phyloP scores from a whole-genome alignment of 495 filamentous ascomycete species.

The Penicillium psychrofluorescens region DNA sequence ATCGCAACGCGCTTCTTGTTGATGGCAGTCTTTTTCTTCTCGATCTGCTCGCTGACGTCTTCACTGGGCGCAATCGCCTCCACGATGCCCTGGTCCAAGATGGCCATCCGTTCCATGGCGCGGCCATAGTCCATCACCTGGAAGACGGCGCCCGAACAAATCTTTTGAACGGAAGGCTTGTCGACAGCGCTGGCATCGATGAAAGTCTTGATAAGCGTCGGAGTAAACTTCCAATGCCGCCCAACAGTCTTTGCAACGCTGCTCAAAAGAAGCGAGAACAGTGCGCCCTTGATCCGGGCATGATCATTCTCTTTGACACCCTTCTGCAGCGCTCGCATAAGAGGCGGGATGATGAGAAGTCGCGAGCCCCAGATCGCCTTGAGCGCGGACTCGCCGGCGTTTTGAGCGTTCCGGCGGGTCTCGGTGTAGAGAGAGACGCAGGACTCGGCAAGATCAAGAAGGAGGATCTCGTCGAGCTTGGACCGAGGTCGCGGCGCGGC shows the following conservation, averaged over 20 bases:
- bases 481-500: constrained; percentile 78
- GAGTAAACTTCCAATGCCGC: constrained; percentile 88
- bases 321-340: constrained; percentile 70
- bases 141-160: constrained; percentile 73
- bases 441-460: constrained; percentile 84
- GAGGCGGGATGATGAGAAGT: constrained; percentile 77
- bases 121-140: constrained; percentile 88
- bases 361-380: constrained; percentile 83
- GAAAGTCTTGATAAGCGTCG: constrained; percentile 75
- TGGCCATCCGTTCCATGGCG: constrained; percentile 74
- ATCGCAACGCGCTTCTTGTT: constrained; percentile 64
- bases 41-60: constrained; percentile 55
- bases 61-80: constrained; percentile 67
- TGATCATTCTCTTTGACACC: constrained; percentile 79
- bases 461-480: constrained; percentile 71
- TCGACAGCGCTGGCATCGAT: constrained; percentile 85
- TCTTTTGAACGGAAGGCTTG: constrained; percentile 86
- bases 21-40: constrained; percentile 60
- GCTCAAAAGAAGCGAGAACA: constrained; percentile 84
- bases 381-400: constrained; percentile 86
- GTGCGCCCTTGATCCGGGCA: constrained; percentile 84
- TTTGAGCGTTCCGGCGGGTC: constrained; percentile 86
- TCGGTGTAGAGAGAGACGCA: constrained; percentile 94
- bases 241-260: constrained; percentile 82
- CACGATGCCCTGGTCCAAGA: constrained; percentile 68